A percentile compares a stretch with the other conserved stretches of the same genome.
Conservation (phyloP, 768 basidiomycete species). For the Hericium rajendrae region DNA sequence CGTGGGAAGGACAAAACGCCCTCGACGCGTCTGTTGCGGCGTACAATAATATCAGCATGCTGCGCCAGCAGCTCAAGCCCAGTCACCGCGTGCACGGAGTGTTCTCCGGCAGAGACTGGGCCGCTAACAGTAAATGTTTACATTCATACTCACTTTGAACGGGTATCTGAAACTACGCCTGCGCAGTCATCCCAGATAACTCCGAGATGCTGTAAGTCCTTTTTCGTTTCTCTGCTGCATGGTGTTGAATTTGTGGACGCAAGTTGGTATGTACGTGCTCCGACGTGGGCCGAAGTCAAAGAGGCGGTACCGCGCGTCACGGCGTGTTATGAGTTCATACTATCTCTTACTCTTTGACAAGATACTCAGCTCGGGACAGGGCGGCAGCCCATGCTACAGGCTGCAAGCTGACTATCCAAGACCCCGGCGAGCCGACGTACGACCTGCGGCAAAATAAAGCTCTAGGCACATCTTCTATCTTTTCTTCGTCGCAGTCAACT, state of each 20-base stretch:
- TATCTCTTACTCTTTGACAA: background rate
- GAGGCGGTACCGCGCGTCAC: conserved; percentile 49
- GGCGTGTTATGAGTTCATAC: conserved; percentile 61
- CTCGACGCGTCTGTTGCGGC: conserved; percentile 83
- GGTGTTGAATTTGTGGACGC: background rate
- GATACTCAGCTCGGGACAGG: conserved; percentile 23
- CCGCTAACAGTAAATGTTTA: conserved; percentile 47
- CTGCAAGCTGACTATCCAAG: conserved; percentile 39
- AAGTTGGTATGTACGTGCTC: conserved; percentile 65
- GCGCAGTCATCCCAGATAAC: conserved; percentile 74
- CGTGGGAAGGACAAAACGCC: conserved; percentile 81
- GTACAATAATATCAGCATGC: conserved; percentile 67
- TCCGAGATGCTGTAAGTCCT: conserved; percentile 52
- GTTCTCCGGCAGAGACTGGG: conserved; percentile 69
- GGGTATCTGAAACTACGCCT: background rate
- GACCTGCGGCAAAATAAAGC: conserved; percentile 65
- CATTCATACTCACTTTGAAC: background rate
- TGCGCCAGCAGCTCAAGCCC: conserved; percentile 76
- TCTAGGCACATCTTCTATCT: conserved; percentile 32
- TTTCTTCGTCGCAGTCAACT: background rate
- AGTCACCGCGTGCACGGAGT: conserved; percentile 75
- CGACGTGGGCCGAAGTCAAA: conserved; percentile 50
- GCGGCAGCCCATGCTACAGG: conserved; percentile 62
- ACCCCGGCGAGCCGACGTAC: conserved; percentile 23
- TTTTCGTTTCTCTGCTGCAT: background rate